Percentiles rank a stretch among this genome's conserved stretches.
Conservation (phyloP, 1,139 yeast genomes). For the Candida tropicalis region DNA sequence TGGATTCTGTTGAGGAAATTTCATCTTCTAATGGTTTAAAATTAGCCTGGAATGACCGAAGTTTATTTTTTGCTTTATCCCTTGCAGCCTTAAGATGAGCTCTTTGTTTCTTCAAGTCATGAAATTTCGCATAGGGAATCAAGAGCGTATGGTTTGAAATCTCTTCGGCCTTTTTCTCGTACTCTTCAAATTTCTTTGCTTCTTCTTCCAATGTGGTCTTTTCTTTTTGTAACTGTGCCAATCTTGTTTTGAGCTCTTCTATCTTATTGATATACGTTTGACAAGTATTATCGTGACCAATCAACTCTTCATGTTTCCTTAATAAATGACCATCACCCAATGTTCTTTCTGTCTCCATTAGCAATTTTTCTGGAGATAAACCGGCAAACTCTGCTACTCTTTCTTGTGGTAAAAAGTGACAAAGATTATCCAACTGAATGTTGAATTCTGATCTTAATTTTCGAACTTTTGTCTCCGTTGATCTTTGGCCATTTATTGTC, state of each 20-base stretch:
- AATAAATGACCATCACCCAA: constrained; percentile 65
- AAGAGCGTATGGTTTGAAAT: constrained; percentile 52
- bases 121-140: constrained; percentile 63
- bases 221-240: constrained; percentile 35
- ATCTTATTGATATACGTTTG: constrained; percentile 30
- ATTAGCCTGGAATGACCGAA: constrained; percentile 31
- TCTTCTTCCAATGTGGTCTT: constrained; percentile 36
- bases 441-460: constrained; percentile 52
- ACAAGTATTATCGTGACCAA: constrained; percentile 48
- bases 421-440: constrained; percentile 86
- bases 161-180: constrained; percentile 43
- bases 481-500: constrained; percentile 51
- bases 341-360: constrained; percentile 81
- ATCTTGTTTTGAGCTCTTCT: constrained; percentile 29
- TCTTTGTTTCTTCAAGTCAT: constrained; percentile 52
- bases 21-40: constrained; percentile 29
- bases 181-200: constrained; percentile 41
- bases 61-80: constrained; percentile 38
- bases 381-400: constrained; percentile 92
- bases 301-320: constrained; percentile 58
- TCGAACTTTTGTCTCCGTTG: constrained; percentile 50
- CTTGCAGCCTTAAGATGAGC: constrained; percentile 43
- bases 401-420: constrained; percentile 96
- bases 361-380: constrained; percentile 70
- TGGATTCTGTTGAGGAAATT: constrained; percentile 7